These are phyloP conservation scores for Suhomyces kunorum DNA, from an alignment of 1,139 yeast species.

Conservation along the genomic window DNA sequence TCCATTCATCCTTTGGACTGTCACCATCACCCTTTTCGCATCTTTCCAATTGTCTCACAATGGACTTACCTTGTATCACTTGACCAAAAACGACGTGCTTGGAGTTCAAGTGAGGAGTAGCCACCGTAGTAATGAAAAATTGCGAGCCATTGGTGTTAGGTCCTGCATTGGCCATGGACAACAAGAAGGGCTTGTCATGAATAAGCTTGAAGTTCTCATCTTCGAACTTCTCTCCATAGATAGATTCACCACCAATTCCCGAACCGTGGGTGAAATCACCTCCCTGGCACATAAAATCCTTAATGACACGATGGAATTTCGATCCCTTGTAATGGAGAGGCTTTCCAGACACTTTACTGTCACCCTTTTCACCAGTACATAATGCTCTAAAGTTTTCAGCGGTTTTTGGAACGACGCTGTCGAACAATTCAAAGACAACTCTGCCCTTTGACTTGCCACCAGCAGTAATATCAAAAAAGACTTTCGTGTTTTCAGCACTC, in stretches of 20 bases:
- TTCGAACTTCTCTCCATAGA: conserved; percentile 92
- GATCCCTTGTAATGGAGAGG: conserved; percentile 78
- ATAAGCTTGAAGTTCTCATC: conserved; percentile 81
- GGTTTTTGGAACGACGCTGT: conserved; percentile 86
- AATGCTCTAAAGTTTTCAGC: conserved; percentile 90
- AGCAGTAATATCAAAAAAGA: conserved; percentile 73
- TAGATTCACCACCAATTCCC: conserved; percentile 95
- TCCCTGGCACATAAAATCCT: conserved; percentile 91
- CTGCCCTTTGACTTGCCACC: conserved; percentile 69
- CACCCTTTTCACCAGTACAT: conserved; percentile 88
- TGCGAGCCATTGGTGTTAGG: conserved; percentile 96
- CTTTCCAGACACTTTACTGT: conserved; percentile 55
- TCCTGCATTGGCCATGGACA: conserved; percentile 97
- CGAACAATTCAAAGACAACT: conserved; percentile 71
- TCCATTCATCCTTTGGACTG: conserved; percentile 64
- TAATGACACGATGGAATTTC: conserved; percentile 88
- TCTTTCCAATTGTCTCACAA: conserved; percentile 77
- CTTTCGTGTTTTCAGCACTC: conserved; percentile 35
- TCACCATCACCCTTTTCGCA: conserved; percentile 63
- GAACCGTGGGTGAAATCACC: conserved; percentile 91
- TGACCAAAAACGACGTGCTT: conserved; percentile 97
- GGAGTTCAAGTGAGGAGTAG: conserved; percentile 84
- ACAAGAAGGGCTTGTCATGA: conserved; percentile 82
- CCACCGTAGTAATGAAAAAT: conserved; percentile 85
- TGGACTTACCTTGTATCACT: conserved; percentile 77